Conservation (phyloP, 176 grass and related monocot species). For the Alloteropsis semialata region DNA sequence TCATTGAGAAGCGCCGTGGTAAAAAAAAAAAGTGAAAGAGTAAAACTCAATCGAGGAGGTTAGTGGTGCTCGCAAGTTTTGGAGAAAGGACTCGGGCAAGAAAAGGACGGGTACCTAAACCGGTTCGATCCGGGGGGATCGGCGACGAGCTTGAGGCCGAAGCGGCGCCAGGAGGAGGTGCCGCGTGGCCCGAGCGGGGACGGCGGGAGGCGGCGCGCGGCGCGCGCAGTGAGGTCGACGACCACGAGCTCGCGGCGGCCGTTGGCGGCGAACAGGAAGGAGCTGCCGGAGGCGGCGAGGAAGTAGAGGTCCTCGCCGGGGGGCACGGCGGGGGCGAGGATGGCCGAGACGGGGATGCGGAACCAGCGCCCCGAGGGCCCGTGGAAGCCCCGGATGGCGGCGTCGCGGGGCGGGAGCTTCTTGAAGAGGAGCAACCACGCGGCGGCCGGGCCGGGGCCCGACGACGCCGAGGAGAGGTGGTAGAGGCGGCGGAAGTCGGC, state of each 20-base stretch:
- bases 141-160: constrained; percentile 76
- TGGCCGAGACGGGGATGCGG: constrained; percentile 60
- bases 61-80: constrained; percentile 1
- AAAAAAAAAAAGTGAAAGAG: not conserved
- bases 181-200: constrained; percentile 90
- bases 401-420: constrained; percentile 69
- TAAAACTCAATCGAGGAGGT: not conserved
- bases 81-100: constrained; percentile 1
- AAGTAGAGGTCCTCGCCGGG: constrained; percentile 91
- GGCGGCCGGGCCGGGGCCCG: constrained; percentile 43
- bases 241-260: constrained; percentile 76
- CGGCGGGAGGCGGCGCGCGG: constrained; percentile 56
- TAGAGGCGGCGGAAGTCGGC: constrained; percentile 80
- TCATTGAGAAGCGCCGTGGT: not conserved
- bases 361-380: constrained; percentile 79
- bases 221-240: constrained; percentile 59
- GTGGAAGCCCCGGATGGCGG: constrained; percentile 80
- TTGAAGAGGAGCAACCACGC: constrained; percentile 93
- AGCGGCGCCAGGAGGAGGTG: constrained; percentile 89
- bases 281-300: constrained; percentile 73
- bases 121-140: constrained; percentile 60
- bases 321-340: constrained; percentile 59
- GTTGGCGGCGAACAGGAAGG: constrained; percentile 94
- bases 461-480: constrained; percentile 48
- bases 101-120: constrained; percentile 60